Percentiles rank a stretch among this genome's conserved stretches.
phyloP scores from a whole-genome alignment of 1,139 yeast species.

The Saccharomyces hybrid region DNA sequence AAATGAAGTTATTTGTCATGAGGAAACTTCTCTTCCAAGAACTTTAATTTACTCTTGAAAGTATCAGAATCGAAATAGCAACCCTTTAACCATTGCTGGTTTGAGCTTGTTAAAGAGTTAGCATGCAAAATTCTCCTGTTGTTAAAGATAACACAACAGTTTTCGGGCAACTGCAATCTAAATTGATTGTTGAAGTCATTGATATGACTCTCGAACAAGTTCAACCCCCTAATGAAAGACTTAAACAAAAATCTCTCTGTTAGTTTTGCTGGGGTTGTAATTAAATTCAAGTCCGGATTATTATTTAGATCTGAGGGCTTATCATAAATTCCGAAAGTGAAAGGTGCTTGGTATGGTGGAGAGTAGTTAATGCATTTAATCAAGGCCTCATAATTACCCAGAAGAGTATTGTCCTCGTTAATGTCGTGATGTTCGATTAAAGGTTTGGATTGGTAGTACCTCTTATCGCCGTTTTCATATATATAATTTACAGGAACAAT shows the following conservation, averaged over 20 bases:
- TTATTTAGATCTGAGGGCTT: conserved; percentile 21
- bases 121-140: conserved; percentile 71
- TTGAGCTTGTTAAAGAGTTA: conserved; percentile 47
- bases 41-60: conserved; percentile 55
- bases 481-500: conserved; percentile 64
- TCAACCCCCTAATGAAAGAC: conserved; percentile 54
- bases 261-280: conserved; percentile 31
- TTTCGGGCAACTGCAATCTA: conserved; percentile 51
- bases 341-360: conserved; percentile 83
- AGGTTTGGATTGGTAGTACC: conserved; percentile 60
- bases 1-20: neutral
- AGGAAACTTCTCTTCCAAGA: conserved; percentile 20
- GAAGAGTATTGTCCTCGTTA: conserved; percentile 25
- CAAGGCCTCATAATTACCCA: conserved; percentile 31
- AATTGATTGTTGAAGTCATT: conserved; percentile 51
- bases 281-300: conserved; percentile 9
- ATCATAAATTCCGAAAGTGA: conserved; percentile 46
- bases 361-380: conserved; percentile 65
- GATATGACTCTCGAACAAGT: conserved; percentile 52
- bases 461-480: conserved; percentile 57
- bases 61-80: conserved; percentile 71
- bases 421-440: conserved; percentile 52
- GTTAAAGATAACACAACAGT: conserved; percentile 63
- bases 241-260: conserved; percentile 38
- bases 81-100: conserved; percentile 68